phyloP scores from a whole-genome alignment of 371 early-diverging fungal genomes.

The Gilbertella persicaria region DNA sequence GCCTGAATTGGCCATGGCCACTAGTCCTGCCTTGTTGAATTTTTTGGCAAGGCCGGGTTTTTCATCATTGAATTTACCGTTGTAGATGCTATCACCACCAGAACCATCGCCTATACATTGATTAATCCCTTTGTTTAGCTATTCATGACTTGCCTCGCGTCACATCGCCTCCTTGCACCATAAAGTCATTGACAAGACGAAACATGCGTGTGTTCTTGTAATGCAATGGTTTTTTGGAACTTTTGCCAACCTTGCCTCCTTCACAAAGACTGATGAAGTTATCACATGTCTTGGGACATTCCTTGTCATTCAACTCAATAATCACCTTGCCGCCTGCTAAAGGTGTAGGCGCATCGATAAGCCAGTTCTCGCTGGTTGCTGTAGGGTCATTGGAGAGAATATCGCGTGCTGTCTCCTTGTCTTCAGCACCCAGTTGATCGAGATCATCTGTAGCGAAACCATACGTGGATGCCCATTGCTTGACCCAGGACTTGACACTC shows the following conservation, averaged over 20 bases:
- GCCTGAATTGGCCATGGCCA: slow-evolving; percentile 85
- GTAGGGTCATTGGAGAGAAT: slow-evolving; percentile 44
- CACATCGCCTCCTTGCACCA: slow-evolving; percentile 85
- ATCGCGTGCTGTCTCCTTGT: slow-evolving; percentile 46
- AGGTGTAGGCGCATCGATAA: slow-evolving; percentile 38
- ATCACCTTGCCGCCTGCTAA: slow-evolving; percentile 52
- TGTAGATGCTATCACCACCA: slow-evolving; percentile 75
- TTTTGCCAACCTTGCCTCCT: slow-evolving; percentile 50
- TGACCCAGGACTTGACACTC: slow-evolving; percentile 43
- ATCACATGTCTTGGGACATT: slow-evolving; percentile 64
- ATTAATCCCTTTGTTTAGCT: no score
- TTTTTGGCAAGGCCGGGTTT: slow-evolving; percentile 58
- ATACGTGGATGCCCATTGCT: slow-evolving; percentile 44
- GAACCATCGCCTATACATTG: slow-evolving; percentile 62
- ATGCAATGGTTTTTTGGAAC: slow-evolving; percentile 57
- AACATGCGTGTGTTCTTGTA: slow-evolving; percentile 54
- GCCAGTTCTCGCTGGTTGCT: slow-evolving; percentile 31
- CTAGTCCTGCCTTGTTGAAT: slow-evolving; percentile 50
- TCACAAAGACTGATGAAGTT: slow-evolving; percentile 62
- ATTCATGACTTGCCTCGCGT: slow-evolving; percentile 59
- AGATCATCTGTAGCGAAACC: slow-evolving; percentile 40
- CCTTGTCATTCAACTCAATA: slow-evolving; percentile 48
- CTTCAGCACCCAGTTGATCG: slow-evolving; percentile 29
- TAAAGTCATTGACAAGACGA: slow-evolving; percentile 63
- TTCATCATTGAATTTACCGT: slow-evolving; percentile 73